Percentiles rank a stretch among this genome's conserved stretches.
phyloP scores from a whole-genome alignment of 179 eudicot species.

The Actinidia arguta region DNA sequence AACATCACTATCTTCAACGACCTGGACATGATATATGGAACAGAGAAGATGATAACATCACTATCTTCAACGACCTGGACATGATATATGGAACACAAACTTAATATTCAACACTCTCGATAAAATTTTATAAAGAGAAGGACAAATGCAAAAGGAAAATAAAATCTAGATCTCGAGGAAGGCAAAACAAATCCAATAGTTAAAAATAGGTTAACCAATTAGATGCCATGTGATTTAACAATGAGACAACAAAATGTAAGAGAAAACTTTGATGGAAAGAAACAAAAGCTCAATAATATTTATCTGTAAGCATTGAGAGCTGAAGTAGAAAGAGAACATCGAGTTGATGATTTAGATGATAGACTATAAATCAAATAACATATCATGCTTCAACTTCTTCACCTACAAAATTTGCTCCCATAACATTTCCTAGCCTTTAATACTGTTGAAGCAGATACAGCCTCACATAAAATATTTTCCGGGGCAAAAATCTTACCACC shows the following conservation, averaged over 20 bases:
- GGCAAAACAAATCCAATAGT: not conserved
- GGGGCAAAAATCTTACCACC: not conserved
- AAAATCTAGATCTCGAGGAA: not conserved
- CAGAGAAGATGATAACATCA: conserved; percentile 73
- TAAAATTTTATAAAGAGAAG: not conserved
- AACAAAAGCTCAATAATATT: not conserved
- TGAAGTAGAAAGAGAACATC: not conserved
- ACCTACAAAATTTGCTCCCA: not conserved
- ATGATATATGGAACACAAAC: not conserved
- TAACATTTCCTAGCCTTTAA: not conserved
- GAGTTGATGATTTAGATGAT: not conserved
- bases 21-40: conserved; percentile 44
- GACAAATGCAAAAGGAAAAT: not conserved
- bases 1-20: conserved; percentile 84
- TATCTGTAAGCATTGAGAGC: not conserved
- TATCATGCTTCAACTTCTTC: not conserved
- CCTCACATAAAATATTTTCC: not conserved
- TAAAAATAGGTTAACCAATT: not conserved
- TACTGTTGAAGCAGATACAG: not conserved
- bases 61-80: conserved; percentile 83
- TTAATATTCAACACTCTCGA: not conserved
- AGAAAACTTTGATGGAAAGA: not conserved
- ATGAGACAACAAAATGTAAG: not conserved
- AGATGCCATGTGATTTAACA: not conserved
- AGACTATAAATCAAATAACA: not conserved